These are phyloP conservation scores for Neurospora discreta DNA, from an alignment of 495 filamentous ascomycete species.

Conservation along the genomic window DNA sequence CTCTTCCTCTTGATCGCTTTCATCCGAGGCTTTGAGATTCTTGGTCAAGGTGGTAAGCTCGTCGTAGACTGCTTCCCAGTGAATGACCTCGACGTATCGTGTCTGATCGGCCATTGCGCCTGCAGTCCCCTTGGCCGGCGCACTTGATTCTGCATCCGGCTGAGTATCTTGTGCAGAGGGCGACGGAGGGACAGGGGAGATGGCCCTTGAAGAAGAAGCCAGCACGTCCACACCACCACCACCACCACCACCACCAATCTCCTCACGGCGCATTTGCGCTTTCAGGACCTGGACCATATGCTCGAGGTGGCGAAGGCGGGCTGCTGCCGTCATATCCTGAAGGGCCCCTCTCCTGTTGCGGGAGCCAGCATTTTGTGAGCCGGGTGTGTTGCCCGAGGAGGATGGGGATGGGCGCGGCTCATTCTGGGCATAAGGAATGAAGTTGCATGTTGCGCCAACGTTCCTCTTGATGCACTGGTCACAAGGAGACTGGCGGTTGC, in stretches of 20 bases:
- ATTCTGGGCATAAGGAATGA: constrained; percentile 19
- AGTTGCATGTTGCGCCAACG: constrained; percentile 32
- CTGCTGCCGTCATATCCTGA: background rate
- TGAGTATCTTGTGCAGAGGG: background rate
- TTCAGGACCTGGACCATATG: constrained; percentile 39
- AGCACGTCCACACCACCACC: too few species aligned
- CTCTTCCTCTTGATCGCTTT: constrained; percentile 13
- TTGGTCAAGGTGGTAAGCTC: constrained; percentile 25
- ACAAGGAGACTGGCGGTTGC: constrained; percentile 40
- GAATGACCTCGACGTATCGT: constrained; percentile 37
- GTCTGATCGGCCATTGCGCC: constrained; percentile 27
- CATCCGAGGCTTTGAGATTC: constrained; percentile 10
- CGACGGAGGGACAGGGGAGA: background rate
- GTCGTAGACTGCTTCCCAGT: constrained; percentile 42
- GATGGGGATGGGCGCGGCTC: constrained; percentile 5
- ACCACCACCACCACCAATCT: background rate
- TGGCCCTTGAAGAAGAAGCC: background rate
- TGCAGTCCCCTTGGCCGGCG: constrained; percentile 6
- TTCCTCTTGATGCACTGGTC: constrained; percentile 39
- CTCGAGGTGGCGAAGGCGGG: constrained; percentile 38
- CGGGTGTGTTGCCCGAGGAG: constrained; percentile 26
- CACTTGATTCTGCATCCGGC: background rate
- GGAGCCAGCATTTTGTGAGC: constrained; percentile 32
- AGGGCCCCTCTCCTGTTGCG: background rate
- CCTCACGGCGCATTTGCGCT: constrained; percentile 13